These are phyloP conservation scores for Zanthoxylum bungeanum DNA, from an alignment of 345 rosid species.

Conservation along the genomic window DNA sequence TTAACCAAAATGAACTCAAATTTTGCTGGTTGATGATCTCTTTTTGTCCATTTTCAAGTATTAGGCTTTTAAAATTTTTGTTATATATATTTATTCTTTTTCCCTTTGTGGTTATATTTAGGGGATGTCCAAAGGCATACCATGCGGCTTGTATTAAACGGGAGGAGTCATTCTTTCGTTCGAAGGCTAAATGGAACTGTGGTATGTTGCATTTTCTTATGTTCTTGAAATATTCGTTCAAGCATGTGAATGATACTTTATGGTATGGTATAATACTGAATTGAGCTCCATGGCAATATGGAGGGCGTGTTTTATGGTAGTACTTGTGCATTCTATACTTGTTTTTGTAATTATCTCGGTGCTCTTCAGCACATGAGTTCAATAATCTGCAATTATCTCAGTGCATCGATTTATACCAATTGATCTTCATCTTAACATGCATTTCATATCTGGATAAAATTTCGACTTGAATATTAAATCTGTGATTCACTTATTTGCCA, in stretches of 20 bases:
- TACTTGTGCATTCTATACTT: not conserved
- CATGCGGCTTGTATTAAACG: conserved; percentile 94
- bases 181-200: conserved; percentile 91
- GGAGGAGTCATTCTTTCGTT: conserved; percentile 79
- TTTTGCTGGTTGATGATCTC: not conserved
- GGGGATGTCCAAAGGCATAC: conserved; percentile 99
- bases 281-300: not conserved
- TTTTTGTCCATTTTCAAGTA: not conserved
- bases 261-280: not conserved
- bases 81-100: conserved; percentile 16
- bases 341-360: not conserved
- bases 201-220: conserved; percentile 49
- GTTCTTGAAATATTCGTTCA: conserved; percentile 1
- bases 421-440: not conserved
- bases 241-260: not conserved
- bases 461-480: not conserved
- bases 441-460: not conserved
- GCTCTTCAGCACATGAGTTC: not conserved
- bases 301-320: not conserved
- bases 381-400: not conserved
- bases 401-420: not conserved
- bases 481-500: conserved; percentile 9
- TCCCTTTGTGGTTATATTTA: conserved; percentile 15
- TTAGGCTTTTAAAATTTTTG: conserved; percentile 2
- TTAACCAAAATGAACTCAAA: not conserved